Evolutionary conservation across 2,329 filamentous ascomycete species (phyloP), one percentile per base, ranked within the genome.

Genomic region (Trichophyton verrucosum): DNA sequence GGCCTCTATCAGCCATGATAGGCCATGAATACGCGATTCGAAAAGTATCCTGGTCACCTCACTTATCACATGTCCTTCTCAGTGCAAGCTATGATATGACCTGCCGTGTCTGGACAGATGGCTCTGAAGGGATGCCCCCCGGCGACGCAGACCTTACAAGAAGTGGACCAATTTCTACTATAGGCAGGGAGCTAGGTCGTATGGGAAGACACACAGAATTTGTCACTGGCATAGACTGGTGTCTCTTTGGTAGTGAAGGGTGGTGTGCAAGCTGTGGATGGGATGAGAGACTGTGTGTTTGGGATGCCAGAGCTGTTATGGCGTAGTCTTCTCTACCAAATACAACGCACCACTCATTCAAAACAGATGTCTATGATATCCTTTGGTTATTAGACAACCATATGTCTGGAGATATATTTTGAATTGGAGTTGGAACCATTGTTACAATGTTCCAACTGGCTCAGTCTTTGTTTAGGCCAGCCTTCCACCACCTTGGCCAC

Each of bases 71-170:
- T 71, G 82, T 96, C 8, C 75, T 99, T 47, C 80, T 96, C 47
- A 94, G 86, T 67, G 92, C 89, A 1, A 94, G 91, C 71, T 99
- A 99, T 74, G 94, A 99, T 75, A 99, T 99, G 94, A 96, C 89
- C 4, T 95, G 94, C 66, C 83, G 94, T 36, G 80, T 96, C 57
- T 99, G 94, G 94, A 90, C 86, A 9, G 94, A 97, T 71, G 88
- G 84, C n/a, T 83, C 79, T 40, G 65, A 73, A 63, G 33, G 73
- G 68, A 65, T 76, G 7, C 64, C 61, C 3, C 63, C 62, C 0
- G 72, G 70, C 3, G 72, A 75, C 65, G 62, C 65, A 22, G 73
- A 76, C 64, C 40, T 69, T 5, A 74, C 75, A 73, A 72, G 70
- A 71, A 55, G 72, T 69, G 66, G 73, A 71, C 58, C 72, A 64